Percentiles rank a stretch among this genome's conserved stretches.
These are phyloP conservation scores for Taphrina betulina DNA, from an alignment of 1,139 yeast species.

Conservation along the genomic window DNA sequence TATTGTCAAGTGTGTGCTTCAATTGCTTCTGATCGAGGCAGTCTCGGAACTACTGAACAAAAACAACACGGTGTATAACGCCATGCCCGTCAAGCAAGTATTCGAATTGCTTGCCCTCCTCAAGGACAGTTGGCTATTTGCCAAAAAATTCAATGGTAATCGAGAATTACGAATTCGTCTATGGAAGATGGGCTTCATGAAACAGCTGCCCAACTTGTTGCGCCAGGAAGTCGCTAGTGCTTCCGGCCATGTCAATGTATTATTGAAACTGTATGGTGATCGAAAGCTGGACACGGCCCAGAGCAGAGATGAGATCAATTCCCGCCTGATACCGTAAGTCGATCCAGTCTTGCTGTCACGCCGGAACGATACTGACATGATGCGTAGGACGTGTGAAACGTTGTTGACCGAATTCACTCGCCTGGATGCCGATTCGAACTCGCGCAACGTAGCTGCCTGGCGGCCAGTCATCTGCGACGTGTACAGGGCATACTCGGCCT, in stretches of 20 bases:
- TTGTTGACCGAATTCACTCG: conserved; percentile 68
- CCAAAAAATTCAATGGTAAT: conserved; percentile 83
- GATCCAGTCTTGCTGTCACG: background rate
- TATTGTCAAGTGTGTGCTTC: conserved; percentile 89
- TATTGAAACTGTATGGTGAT: conserved; percentile 78
- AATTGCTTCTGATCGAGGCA: conserved; percentile 81
- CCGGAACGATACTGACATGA: background rate
- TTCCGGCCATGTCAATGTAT: conserved; percentile 76
- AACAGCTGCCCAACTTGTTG: conserved; percentile 82
- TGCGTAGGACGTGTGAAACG: conserved; percentile 54
- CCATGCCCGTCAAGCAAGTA: conserved; percentile 66
- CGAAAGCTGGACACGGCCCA: conserved; percentile 46
- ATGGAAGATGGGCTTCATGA: conserved; percentile 83
- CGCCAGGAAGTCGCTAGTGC: conserved; percentile 91
- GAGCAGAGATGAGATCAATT: conserved; percentile 52
- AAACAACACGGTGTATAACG: conserved; percentile 64
- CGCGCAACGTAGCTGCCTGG: conserved; percentile 80
- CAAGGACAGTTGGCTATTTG: conserved; percentile 71
- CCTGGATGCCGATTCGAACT: conserved; percentile 71
- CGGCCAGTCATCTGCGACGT: conserved; percentile 88
- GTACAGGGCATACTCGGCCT: conserved; percentile 72
- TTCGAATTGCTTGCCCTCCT: conserved; percentile 60
- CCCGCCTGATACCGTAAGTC: conserved; percentile 56
- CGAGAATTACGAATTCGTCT: conserved; percentile 79
- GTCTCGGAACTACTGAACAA: conserved; percentile 67